Evolutionary conservation across 2,329 filamentous ascomycete species (phyloP).

Genomic region (Alternaria metachromatica): DNA sequence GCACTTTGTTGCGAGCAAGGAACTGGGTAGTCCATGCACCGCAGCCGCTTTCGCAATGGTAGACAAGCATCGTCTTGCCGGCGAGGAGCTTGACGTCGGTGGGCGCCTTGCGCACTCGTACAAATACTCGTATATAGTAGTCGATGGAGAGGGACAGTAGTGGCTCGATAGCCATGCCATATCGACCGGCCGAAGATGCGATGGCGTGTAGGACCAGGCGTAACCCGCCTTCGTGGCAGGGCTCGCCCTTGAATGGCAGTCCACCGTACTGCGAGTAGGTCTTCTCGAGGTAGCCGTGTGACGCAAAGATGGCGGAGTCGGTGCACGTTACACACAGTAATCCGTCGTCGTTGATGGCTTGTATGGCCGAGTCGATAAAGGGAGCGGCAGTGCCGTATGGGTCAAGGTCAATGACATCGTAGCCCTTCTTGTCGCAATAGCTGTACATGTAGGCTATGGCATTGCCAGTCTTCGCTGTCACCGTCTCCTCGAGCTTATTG

Average conservation of each 20-base stretch:
- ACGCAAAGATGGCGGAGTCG: slow-evolving; percentile 93
- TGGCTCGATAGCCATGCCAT: slow-evolving; percentile 88
- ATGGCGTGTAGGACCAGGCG: slow-evolving; percentile 85
- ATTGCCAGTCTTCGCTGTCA: slow-evolving; percentile 78
- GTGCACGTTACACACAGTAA: slow-evolving; percentile 96
- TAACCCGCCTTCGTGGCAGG: slow-evolving; percentile 88
- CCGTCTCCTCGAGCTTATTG: slow-evolving; percentile 75
- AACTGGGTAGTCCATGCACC: slow-evolving; percentile 89
- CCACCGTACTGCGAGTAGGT: slow-evolving; percentile 93
- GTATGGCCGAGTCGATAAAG: slow-evolving; percentile 89
- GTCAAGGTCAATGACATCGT: slow-evolving; percentile 95
- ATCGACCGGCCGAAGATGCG: slow-evolving; percentile 78
- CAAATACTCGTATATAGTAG: slow-evolving; percentile 90
- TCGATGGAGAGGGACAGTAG: slow-evolving; percentile 93
- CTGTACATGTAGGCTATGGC: slow-evolving; percentile 92
- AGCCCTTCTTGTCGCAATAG: slow-evolving; percentile 65
- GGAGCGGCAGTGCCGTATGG: slow-evolving; percentile 93
- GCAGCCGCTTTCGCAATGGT: slow-evolving; percentile 89
- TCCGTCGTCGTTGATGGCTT: slow-evolving; percentile 85
- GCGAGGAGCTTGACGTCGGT: slow-evolving; percentile 89
- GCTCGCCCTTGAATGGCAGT: slow-evolving; percentile 79
- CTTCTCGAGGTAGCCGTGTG: slow-evolving; percentile 93
- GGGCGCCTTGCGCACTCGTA: slow-evolving; percentile 79
- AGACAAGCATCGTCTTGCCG: slow-evolving; percentile 90
- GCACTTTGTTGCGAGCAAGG: slow-evolving; percentile 71